Base-by-base conservation (phyloP, 1,284 basidiomycete species). In the Sporisorium graminicola region DNA sequence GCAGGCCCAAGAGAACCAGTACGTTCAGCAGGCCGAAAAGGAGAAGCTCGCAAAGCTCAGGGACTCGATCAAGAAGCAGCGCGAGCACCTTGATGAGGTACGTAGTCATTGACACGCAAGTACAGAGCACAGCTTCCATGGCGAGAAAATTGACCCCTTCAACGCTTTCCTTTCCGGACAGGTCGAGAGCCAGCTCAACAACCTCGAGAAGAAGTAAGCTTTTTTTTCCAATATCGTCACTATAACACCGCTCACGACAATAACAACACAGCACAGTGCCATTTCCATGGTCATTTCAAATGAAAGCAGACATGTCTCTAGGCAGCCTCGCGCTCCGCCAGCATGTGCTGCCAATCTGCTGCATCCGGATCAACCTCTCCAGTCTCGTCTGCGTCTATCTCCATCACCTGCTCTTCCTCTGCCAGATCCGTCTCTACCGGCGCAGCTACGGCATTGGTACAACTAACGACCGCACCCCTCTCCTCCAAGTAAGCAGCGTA, bases 21-120 rank as follows among this genome's bases (percentile, higher is more conserved):
- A 81, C 74, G 73, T 81, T 22, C 67, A 73, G 53, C 65, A 81
- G 65, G 68, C 71, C 24, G 82, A 83, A 59, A 74, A 80, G 65
- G 78, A 80, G 65, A 82, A 82, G 72, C 82, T 83, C 57, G 58
- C 57, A 33, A 78, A 81, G 64, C 74, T 81, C 24, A 61, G 72
- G 18, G 78, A 74, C 35, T 77, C 78, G 35, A 65, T 80, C 61
- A 68, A 77, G 73, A 69, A 80, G 66, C 80, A 81, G 76, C 49
- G 74, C 37, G 75, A 80, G 61, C 67, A 78, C 52, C 78, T 81
- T 37, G 74, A 78, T 22, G 59, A 80, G 53, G 79, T 79, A 76
- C 13, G 79, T 80, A 37, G 8, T 14, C 4, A 18, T 12, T 5
- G n/a, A n/a, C n/a, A n/a, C n/a, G n/a, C n/a, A 35, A 10, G n/a